Evolutionary conservation across 257 asterid genomes (phyloP).

Genomic region (Salvia splendens): DNA sequence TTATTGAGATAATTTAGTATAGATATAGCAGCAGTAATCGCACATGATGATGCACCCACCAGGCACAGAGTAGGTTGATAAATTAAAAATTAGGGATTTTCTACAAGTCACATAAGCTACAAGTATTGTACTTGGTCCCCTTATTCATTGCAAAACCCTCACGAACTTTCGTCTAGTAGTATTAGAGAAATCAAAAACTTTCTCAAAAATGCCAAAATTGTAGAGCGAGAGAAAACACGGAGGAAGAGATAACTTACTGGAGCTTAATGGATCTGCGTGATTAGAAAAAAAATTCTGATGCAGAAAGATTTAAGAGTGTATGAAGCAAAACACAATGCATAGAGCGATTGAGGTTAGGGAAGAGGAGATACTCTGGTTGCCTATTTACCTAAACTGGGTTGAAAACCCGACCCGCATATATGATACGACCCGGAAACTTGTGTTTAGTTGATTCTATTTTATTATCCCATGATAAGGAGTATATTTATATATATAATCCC

Average conservation of each 20-base stretch:
- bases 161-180: background rate
- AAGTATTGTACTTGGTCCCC: background rate
- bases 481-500: no score
- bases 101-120: slow-evolving; percentile 8
- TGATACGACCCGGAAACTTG: background rate
- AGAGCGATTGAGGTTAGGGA: background rate
- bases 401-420: slow-evolving; percentile 5
- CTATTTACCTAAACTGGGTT: slow-evolving; percentile 2
- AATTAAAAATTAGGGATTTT: background rate
- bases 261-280: slow-evolving; percentile 25
- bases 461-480: no score
- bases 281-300: slow-evolving; percentile 14
- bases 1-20: background rate
- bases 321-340: slow-evolving; percentile 7
- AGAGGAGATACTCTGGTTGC: background rate
- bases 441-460: no score
- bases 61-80: background rate
- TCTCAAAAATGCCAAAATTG: background rate
- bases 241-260: slow-evolving; percentile 20
- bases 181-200: background rate
- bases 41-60: background rate
- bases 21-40: slow-evolving; percentile 18
- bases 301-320: background rate
- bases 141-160: slow-evolving; percentile 30
- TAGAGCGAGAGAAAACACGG: background rate